These are phyloP conservation scores for Fusarium equiseti DNA, from an alignment of 2,329 filamentous ascomycete species.

Conservation along the genomic window DNA sequence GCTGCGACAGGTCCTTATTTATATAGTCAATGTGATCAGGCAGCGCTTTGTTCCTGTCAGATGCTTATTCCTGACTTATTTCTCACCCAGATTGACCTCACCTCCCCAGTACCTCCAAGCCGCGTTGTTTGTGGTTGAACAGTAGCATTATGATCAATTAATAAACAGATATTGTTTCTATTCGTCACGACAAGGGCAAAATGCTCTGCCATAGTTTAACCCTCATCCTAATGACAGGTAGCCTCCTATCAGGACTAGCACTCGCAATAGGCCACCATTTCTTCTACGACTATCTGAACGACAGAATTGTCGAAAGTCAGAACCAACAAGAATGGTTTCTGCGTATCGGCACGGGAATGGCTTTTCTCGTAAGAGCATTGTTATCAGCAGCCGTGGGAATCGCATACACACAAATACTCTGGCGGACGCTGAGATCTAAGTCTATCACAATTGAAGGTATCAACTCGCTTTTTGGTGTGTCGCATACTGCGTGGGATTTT, in stretches of 20 bases:
- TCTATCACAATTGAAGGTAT: conserved; percentile 5
- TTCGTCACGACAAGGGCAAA: neutral
- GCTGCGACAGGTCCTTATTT: no score
- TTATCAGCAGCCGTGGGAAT: conserved; percentile 13
- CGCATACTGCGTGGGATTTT: conserved; percentile 9
- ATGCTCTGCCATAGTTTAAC: accelerated
- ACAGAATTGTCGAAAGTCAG: neutral
- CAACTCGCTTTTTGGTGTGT: neutral
- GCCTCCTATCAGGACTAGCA: neutral
- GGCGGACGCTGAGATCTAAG: neutral
- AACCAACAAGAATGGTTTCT: conserved; percentile 30
- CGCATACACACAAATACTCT: conserved; percentile 22
- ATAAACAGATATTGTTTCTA: no score
- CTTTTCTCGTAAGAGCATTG: neutral
- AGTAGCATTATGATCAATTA: no score
- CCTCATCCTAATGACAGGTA: conserved; percentile 1
- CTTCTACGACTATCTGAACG: neutral
- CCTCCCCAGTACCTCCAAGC: no score
- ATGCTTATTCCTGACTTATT: neutral
- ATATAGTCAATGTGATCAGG: no score
- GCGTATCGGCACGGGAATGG: conserved; percentile 17
- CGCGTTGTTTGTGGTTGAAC: no score
- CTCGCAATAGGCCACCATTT: conserved; percentile 22
- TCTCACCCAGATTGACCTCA: no score
- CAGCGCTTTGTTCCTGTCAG: neutral